Evolutionary conservation across 495 filamentous ascomycete genomes (phyloP).

Genomic region (Apodospora peruviana): DNA sequence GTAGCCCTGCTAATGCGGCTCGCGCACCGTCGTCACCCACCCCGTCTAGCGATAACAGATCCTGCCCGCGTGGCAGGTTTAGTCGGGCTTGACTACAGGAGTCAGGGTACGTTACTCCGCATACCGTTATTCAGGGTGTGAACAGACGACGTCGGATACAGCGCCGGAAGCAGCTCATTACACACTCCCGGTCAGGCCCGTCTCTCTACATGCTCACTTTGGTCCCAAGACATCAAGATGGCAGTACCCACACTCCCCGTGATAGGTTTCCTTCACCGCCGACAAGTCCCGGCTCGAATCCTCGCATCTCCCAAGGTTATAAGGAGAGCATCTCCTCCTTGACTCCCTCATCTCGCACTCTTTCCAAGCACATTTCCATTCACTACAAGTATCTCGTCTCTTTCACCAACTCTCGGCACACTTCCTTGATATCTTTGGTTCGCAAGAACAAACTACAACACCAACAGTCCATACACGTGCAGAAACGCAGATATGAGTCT

Average conservation of each 20-base stretch:
- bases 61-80: slow-evolving; percentile 9
- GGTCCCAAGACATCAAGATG: background rate
- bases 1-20: slow-evolving; percentile 8
- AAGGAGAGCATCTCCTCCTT: too few relatives aligned
- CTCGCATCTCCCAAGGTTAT: too few relatives aligned
- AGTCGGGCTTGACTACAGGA: slow-evolving; percentile 10
- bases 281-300: too few relatives aligned
- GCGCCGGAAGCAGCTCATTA: too few relatives aligned
- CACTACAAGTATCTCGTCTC: background rate
- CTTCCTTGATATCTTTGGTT: background rate
- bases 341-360: background rate
- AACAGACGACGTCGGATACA: background rate
- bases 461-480: background rate
- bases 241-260: background rate
- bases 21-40: background rate
- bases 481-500: background rate
- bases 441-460: background rate
- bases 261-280: background rate
- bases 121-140: background rate
- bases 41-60: too few relatives aligned
- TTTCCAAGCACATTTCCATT: background rate
- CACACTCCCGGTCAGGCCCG: background rate
- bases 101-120: slow-evolving; percentile 8
- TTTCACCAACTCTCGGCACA: background rate
- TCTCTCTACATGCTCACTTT: background rate